Evolutionary conservation across 495 filamentous ascomycete genomes (phyloP).

Genomic region (Daldinia childiae): DNA sequence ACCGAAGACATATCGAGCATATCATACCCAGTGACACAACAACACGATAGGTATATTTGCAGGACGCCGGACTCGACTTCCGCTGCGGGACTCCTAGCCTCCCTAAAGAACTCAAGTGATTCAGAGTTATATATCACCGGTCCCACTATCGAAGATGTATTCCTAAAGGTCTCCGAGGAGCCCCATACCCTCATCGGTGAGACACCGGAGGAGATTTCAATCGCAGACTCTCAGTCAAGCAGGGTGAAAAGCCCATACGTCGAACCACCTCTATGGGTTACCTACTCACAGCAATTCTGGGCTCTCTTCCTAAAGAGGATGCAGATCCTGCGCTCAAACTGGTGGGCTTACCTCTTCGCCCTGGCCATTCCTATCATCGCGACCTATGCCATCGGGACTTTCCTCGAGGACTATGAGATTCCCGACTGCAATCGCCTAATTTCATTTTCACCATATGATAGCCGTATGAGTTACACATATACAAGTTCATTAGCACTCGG

Average conservation of each 20-base stretch:
- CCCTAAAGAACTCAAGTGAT: conserved; percentile 62
- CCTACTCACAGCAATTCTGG: conserved; percentile 66
- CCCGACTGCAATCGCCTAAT: conserved; percentile 35
- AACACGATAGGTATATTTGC: conserved; percentile 67
- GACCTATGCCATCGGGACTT: conserved; percentile 26
- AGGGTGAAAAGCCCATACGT: conserved; percentile 20
- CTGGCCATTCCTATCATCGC: conserved; percentile 70
- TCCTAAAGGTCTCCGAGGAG: conserved; percentile 74
- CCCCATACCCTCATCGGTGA: conserved; percentile 45
- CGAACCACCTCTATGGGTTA: conserved; percentile 27
- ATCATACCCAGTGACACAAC: conserved; percentile 57
- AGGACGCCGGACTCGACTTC: conserved; percentile 63
- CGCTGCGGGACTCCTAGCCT: conserved; percentile 63
- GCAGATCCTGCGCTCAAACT: conserved; percentile 71
- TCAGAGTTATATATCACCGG: conserved; percentile 72
- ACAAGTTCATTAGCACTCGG: conserved; percentile 9
- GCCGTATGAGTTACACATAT: background rate
- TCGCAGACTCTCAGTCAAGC: conserved; percentile 28
- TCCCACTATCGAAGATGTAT: conserved; percentile 79
- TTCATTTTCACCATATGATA: conserved; percentile 16
- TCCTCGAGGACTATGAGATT: conserved; percentile 57
- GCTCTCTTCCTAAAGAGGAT: conserved; percentile 73
- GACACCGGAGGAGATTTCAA: conserved; percentile 35
- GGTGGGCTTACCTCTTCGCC: conserved; percentile 69
- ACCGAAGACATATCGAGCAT: conserved; percentile 47